Evolutionary conservation across 176 grass and related monocot species (phyloP).

Genomic region (Coix lacrymajobi): DNA sequence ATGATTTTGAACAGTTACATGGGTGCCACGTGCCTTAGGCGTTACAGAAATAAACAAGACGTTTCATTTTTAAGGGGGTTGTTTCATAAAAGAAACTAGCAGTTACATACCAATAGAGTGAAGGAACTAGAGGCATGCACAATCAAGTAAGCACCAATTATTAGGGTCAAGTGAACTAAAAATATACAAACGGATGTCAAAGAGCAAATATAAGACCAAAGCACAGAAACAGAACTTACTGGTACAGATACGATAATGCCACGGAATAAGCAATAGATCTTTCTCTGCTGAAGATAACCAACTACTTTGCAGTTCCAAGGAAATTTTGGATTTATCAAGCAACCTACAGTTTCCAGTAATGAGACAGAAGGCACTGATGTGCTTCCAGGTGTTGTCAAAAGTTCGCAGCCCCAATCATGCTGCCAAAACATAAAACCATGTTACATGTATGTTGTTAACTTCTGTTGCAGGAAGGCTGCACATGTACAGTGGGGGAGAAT

Average conservation of each 20-base stretch:
- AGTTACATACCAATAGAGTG: not conserved
- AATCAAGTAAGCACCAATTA: not conserved
- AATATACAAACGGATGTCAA: not conserved
- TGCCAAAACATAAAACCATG: constrained; percentile 38
- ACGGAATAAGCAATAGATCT: constrained; percentile 70
- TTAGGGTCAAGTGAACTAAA: not conserved
- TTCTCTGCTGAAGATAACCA: constrained; percentile 59
- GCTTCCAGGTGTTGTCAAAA: constrained; percentile 52
- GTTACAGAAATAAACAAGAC: not conserved
- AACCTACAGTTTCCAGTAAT: constrained; percentile 68
- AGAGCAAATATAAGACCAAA: constrained; percentile 13
- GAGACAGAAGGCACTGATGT: constrained; percentile 43
- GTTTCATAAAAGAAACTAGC: not conserved
- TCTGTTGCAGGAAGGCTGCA: not conserved
- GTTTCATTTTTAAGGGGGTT: not conserved
- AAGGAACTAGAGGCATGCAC: not conserved
- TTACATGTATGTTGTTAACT: not conserved
- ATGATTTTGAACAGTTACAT: not conserved
- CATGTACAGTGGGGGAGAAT: not conserved
- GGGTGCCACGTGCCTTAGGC: not conserved
- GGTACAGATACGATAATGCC: constrained; percentile 57
- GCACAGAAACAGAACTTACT: constrained; percentile 44
- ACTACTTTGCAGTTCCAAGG: constrained; percentile 69
- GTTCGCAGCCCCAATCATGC: constrained; percentile 53
- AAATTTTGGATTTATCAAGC: constrained; percentile 77